Evolutionary conservation across 495 filamentous ascomycete genomes (phyloP), one percentile per base, ranked within the genome.

Genomic region (Corynascus novoguineensis): DNA sequence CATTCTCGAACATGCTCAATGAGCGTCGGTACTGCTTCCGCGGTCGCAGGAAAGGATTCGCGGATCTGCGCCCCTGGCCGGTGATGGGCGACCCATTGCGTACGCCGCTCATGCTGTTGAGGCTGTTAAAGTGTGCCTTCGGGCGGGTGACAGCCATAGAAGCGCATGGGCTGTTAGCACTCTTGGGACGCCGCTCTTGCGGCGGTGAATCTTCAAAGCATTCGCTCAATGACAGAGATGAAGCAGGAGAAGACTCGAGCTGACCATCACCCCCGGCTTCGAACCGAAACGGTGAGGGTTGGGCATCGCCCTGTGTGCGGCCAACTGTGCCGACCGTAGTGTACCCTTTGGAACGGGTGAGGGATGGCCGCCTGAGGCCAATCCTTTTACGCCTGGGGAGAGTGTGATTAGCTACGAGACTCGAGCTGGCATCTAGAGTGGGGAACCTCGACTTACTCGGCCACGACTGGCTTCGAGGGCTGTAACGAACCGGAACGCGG

Each of bases 1-100:
- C 86, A 65, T 86, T 83, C 69, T 97, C 93, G 72, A 92, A 97
- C 93, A 98, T 97, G 76, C 92, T 97, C 66, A 96, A 77, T 38
- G 92, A 96, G 50, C 93, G 83, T 28, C 93, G 83, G 60, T 90
- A 92, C 58, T 89, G 88, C 68, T 95, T 96, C 59, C 90, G 83
- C 14, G 90, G 88, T 48, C 92, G 85, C 69, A 81, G 78, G 52
- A 83, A 80, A 19, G 83, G 86, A 61, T 86, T 88, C 10, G 85
- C 84, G 10, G 78, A 78, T 50, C 89, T 88, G 54, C 89, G 83
- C 41, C 86, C 73, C 53, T 90, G 85, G 51, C 75, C 80, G 44
- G 77, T 75, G 37, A 85, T 78, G 11, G 91, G 91, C 11, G 90
- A 92, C 40, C 84, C 89, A 65, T 78, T 87, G 38, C 83, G 77